Evolutionary conservation across 306 rosid genomes (phyloP).

Genomic region (Psophocarpus tetragonolobus): DNA sequence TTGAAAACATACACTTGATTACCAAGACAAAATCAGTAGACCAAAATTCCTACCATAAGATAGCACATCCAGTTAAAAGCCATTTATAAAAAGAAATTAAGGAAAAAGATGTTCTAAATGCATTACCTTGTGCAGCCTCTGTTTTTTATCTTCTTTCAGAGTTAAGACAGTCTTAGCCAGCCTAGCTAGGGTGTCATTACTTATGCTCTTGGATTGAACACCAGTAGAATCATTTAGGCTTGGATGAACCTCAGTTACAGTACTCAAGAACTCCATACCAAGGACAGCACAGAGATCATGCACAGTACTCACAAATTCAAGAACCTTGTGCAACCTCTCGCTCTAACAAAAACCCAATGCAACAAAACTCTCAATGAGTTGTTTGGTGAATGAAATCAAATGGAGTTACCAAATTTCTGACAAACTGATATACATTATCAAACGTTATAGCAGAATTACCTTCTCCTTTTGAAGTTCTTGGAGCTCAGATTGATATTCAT

Average conservation of each 20-base stretch:
- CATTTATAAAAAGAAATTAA: not conserved
- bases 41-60: constrained; percentile 13
- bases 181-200: constrained; percentile 86
- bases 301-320: constrained; percentile 84
- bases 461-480: constrained; percentile 97
- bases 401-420: constrained; percentile 1
- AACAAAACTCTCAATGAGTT: constrained; percentile 28
- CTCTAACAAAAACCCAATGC: constrained; percentile 59
- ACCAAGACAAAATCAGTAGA: not conserved
- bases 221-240: constrained; percentile 91
- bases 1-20: constrained; percentile 4
- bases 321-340: constrained; percentile 86
- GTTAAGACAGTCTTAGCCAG: constrained; percentile 78
- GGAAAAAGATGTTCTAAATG: constrained; percentile 11
- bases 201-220: constrained; percentile 93
- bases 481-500: constrained; percentile 86
- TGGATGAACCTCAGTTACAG: constrained; percentile 97
- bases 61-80: not conserved
- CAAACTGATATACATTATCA: constrained; percentile 22
- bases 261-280: constrained; percentile 92
- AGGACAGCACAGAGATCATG: constrained; percentile 98
- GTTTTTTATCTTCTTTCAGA: constrained; percentile 75
- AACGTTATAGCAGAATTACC: constrained; percentile 48
- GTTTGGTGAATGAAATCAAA: constrained; percentile 20
- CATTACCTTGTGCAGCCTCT: constrained; percentile 73